A percentile compares a stretch with the other conserved stretches of the same genome.
Evolutionary conservation across 345 rosid species (phyloP).

Genomic region (Geranium brycei): DNA sequence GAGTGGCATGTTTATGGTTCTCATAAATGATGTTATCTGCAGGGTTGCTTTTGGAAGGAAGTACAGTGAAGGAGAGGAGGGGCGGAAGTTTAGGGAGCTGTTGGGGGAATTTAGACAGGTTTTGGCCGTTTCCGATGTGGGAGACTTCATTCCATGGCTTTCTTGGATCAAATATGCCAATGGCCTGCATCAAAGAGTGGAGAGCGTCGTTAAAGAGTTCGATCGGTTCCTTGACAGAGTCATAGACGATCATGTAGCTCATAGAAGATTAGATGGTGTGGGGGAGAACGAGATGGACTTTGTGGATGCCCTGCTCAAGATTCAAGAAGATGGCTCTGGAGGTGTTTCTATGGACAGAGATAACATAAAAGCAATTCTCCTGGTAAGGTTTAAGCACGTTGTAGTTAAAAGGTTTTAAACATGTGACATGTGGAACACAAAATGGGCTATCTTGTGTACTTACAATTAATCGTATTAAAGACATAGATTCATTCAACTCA

Average conservation of each 20-base stretch:
- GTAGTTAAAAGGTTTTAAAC: no score
- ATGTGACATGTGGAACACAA: no score
- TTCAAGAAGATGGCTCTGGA: slow-evolving; percentile 7
- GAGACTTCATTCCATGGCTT: slow-evolving; percentile 16
- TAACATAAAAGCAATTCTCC: slow-evolving; percentile 17
- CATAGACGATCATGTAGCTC: slow-evolving; percentile 5
- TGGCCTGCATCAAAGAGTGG: slow-evolving; percentile 13
- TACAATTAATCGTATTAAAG: no score
- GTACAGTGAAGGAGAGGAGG: slow-evolving; percentile 12
- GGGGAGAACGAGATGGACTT: slow-evolving; percentile 9
- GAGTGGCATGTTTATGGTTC: slow-evolving; percentile 5
- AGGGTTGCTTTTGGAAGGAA: slow-evolving; percentile 15
- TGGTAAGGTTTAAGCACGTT: no score
- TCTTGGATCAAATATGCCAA: slow-evolving; percentile 10
- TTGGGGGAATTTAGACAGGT: slow-evolving; percentile 1
- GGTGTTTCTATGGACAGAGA: slow-evolving; percentile 5
- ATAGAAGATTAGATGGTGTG: neutral
- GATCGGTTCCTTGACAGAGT: slow-evolving; percentile 14
- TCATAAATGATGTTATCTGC: slow-evolving; percentile 5
- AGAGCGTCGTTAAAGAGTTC: slow-evolving; percentile 10
- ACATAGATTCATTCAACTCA: no score
- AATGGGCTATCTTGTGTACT: no score
- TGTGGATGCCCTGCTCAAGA: slow-evolving; percentile 15
- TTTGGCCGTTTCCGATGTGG: slow-evolving; percentile 1
- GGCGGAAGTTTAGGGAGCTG: slow-evolving; percentile 5